Evolutionary conservation across 169 alveolate species (phyloP).

Genomic region (Cystoisospora suis): DNA sequence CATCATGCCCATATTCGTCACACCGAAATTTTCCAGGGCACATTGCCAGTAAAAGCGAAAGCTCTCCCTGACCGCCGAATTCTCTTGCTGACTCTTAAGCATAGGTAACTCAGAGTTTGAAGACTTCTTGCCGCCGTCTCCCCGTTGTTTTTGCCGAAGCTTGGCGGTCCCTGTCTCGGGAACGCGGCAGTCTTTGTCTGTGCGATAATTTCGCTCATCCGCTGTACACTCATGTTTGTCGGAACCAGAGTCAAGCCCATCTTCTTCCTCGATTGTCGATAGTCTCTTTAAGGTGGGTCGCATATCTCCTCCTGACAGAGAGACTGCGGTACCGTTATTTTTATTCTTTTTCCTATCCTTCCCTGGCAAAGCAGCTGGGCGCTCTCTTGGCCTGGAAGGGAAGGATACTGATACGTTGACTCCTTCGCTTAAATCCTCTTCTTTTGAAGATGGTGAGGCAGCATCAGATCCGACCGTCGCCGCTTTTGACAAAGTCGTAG

Average conservation of each 20-base stretch:
- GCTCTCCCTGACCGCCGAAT: background rate
- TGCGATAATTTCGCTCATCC: too few species aligned
- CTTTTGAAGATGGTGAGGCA: too few species aligned
- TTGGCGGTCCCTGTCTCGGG: too few species aligned
- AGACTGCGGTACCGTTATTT: background rate
- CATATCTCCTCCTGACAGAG: too few species aligned
- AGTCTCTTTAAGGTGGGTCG: background rate
- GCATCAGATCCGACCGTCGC: too few species aligned
- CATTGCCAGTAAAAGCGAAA: constrained; percentile 36
- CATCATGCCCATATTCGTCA: constrained; percentile 49
- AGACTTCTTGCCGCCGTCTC: background rate
- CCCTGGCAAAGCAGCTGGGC: background rate
- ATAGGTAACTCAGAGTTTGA: background rate
- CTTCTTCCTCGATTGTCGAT: background rate
- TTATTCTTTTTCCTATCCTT: background rate
- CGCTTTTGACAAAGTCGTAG: too few species aligned
- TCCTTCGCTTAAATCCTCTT: background rate
- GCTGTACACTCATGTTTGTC: background rate
- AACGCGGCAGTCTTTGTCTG: too few species aligned
- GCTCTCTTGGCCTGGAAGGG: too few species aligned
- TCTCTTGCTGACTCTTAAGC: background rate
- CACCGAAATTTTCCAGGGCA: constrained; percentile 27
- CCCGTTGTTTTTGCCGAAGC: background rate
- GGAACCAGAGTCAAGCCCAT: background rate
- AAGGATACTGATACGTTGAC: too few species aligned